Conservation (phyloP, 2,329 filamentous ascomycete species). For the Colletotrichum sp. region DNA sequence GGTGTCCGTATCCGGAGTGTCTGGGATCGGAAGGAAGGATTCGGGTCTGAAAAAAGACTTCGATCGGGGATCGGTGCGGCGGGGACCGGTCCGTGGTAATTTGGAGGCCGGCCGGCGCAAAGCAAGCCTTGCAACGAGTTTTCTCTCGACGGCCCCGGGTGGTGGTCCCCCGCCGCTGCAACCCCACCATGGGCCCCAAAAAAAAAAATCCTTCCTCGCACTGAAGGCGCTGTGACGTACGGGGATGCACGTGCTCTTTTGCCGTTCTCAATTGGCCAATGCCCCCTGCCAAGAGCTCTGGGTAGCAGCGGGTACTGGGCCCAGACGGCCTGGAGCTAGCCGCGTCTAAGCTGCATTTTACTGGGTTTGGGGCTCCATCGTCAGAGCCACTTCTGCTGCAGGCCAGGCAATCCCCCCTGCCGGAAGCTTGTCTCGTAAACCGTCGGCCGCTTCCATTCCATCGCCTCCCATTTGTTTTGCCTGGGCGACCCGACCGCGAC, state of each 20-base stretch:
- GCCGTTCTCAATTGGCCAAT: slow-evolving; percentile 17
- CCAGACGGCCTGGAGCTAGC: slow-evolving; percentile 1
- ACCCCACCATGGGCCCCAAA: slow-evolving; percentile 4
- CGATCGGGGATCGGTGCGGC: slow-evolving; percentile 2
- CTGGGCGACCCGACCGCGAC: slow-evolving; percentile 11
- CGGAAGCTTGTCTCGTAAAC: slow-evolving; percentile 20
- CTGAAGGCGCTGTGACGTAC: slow-evolving; percentile 13
- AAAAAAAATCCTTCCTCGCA: not conserved
- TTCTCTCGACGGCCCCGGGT: not conserved
- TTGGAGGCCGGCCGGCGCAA: slow-evolving; percentile 6
- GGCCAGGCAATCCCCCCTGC: not conserved
- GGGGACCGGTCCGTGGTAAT: slow-evolving; percentile 2
- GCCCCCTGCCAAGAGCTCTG: slow-evolving; percentile 3
- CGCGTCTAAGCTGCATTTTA: not conserved
- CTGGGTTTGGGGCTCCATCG: not conserved
- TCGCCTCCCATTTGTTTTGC: slow-evolving; percentile 15
- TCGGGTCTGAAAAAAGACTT: not conserved
- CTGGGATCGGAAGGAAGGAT: not conserved
- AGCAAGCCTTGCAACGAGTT: not conserved
- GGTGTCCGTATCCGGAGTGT: not conserved
- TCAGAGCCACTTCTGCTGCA: not conserved
- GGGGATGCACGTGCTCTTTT: slow-evolving; percentile 10
- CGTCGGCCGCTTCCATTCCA: slow-evolving; percentile 17
- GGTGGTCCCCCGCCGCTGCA: not conserved
- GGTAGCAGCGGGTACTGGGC: not conserved